Percentiles rank a stretch among this genome's conserved stretches.
These are phyloP conservation scores for Melastoma candidum DNA, from an alignment of 441 rosid genomes.

Conservation along the genomic window DNA sequence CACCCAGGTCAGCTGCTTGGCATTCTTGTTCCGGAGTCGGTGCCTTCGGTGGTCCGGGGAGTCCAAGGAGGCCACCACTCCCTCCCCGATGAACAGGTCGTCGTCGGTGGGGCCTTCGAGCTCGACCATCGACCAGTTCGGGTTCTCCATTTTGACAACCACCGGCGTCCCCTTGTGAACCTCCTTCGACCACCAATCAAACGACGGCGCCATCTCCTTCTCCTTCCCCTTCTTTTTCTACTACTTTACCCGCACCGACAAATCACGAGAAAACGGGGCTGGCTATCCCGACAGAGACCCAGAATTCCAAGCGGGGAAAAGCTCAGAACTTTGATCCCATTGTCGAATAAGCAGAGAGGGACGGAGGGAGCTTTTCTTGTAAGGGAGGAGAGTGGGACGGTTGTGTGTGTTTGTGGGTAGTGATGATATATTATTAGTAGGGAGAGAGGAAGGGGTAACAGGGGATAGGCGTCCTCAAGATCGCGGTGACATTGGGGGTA, in stretches of 20 bases:
- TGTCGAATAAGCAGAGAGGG: conserved; percentile 7
- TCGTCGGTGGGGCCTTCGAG: conserved; percentile 65
- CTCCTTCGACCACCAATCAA: conserved; percentile 78
- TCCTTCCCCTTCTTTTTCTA: not conserved
- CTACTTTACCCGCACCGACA: not conserved
- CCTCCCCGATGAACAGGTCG: conserved; percentile 43
- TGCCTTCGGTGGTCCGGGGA: conserved; percentile 23
- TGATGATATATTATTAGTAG: not conserved
- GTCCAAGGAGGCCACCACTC: conserved; percentile 1
- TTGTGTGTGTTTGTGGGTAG: not conserved
- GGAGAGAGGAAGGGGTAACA: conserved; percentile 10
- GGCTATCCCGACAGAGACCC: not conserved
- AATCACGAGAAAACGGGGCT: conserved; percentile 1
- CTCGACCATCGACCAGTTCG: conserved; percentile 97
- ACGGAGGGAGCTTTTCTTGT: conserved; percentile 16
- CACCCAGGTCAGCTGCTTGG: conserved; percentile 96
- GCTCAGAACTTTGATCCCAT: conserved; percentile 5
- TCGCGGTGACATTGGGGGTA: conserved; percentile 17
- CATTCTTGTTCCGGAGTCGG: conserved; percentile 65
- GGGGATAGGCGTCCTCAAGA: conserved; percentile 17
- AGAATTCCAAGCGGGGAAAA: not conserved
- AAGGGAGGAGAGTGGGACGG: not conserved
- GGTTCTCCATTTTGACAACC: conserved; percentile 90
- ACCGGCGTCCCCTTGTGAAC: conserved; percentile 82
- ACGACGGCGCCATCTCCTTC: conserved; percentile 51